These are phyloP conservation scores for Diaporthe sp. DNA, from an alignment of 2,329 filamentous ascomycete genomes.

Conservation along the genomic window DNA sequence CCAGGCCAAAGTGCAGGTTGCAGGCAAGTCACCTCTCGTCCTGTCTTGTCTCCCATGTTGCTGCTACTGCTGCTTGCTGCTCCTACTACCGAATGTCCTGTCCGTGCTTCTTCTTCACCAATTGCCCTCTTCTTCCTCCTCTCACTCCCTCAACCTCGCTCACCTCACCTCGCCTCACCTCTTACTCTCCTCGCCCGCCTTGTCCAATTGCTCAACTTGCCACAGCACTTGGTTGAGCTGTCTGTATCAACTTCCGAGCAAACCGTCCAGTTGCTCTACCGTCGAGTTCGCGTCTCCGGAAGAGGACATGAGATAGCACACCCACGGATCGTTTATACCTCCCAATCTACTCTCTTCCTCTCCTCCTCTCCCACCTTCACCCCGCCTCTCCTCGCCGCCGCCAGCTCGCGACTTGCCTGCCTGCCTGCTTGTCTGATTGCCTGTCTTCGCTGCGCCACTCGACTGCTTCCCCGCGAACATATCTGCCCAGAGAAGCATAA, in stretches of 20 bases:
- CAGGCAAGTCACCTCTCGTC: constrained; percentile 10
- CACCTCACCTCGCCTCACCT: constrained; percentile 12
- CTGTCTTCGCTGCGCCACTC: constrained; percentile 7
- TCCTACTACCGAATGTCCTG: constrained; percentile 11
- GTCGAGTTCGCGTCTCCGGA: neutral
- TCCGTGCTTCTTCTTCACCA: constrained; percentile 37
- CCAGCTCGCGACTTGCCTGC: constrained; percentile 14
- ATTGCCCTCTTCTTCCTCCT: constrained; percentile 16
- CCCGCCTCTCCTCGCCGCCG: neutral
- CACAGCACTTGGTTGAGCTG: constrained; percentile 19
- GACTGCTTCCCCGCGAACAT: neutral
- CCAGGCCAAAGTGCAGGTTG: constrained; percentile 8
- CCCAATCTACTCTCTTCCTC: constrained; percentile 17
- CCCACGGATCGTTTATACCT: constrained; percentile 16
- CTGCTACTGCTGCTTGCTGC: constrained; percentile 3
- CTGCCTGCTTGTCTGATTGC: neutral
- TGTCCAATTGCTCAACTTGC: constrained; percentile 26
- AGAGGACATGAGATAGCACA: constrained; percentile 32
- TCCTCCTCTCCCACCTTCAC: neutral
- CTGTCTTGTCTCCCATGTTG: constrained; percentile 2
- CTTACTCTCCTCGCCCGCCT: neutral
- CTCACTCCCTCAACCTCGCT: constrained; percentile 6
- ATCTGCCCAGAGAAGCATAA: neutral
- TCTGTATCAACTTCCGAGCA: neutral
- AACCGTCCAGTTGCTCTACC: neutral